Evolutionary conservation across 2,329 filamentous ascomycete species (phyloP).

Genomic region (Kalmusia sp.): DNA sequence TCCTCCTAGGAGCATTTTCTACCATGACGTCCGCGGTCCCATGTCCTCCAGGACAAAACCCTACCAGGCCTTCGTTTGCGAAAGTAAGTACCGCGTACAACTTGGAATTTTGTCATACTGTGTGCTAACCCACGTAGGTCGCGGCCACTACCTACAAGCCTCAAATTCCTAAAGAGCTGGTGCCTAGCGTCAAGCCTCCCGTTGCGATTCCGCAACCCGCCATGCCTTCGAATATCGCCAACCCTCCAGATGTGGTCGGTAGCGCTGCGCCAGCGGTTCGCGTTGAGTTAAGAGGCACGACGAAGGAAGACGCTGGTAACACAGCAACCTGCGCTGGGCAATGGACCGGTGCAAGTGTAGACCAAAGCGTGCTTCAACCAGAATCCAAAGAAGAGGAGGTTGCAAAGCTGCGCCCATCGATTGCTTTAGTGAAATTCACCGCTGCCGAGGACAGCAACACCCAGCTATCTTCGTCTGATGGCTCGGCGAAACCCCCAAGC

Average conservation of each 20-base stretch:
- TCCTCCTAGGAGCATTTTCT: not conserved
- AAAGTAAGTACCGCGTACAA: constrained; percentile 64
- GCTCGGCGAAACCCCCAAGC: constrained; percentile 83
- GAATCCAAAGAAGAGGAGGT: constrained; percentile 56
- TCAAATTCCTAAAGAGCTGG: constrained; percentile 32
- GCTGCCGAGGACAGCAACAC: constrained; percentile 53
- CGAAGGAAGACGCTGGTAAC: constrained; percentile 31
- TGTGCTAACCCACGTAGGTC: constrained; percentile 41
- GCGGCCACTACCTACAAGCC: constrained; percentile 49
- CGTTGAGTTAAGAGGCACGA: constrained; percentile 20
- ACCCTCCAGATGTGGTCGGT: constrained; percentile 24
- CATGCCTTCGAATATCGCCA: constrained; percentile 27
- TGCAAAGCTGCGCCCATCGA: constrained; percentile 35
- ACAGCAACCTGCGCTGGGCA: constrained; percentile 29
- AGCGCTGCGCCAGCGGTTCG: constrained; percentile 25
- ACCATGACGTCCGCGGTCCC: constrained; percentile 44
- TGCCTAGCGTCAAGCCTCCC: constrained; percentile 31
- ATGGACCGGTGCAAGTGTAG: constrained; percentile 29
- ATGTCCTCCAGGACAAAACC: constrained; percentile 34
- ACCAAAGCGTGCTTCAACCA: constrained; percentile 25
- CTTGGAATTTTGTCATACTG: not conserved
- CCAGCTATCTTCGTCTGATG: constrained; percentile 61
- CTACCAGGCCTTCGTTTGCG: constrained; percentile 73
- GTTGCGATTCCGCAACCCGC: constrained; percentile 31
- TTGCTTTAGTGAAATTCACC: constrained; percentile 38